These are phyloP conservation scores for Fulvia fulva DNA, from an alignment of 2,329 filamentous ascomycete genomes.

Conservation along the genomic window DNA sequence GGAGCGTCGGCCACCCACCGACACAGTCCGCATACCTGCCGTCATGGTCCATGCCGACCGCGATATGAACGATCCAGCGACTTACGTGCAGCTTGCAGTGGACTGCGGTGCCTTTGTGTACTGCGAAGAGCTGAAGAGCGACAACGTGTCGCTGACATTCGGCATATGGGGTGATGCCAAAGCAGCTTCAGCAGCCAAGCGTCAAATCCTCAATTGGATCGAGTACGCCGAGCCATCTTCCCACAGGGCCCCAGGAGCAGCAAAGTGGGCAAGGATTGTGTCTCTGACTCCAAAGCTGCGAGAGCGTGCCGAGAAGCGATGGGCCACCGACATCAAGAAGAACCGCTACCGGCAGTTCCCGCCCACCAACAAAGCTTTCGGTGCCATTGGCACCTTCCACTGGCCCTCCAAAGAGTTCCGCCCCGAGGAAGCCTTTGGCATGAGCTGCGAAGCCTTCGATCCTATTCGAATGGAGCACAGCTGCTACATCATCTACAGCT, in stretches of 20 bases:
- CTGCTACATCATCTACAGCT: slow-evolving; percentile 41
- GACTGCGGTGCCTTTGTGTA: slow-evolving; percentile 23
- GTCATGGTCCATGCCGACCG: slow-evolving; percentile 13
- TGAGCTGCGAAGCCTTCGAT: slow-evolving; percentile 44
- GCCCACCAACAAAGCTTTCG: slow-evolving; percentile 20
- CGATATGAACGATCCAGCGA: neutral
- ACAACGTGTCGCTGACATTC: slow-evolving; percentile 11
- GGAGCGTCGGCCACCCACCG: slow-evolving; percentile 6
- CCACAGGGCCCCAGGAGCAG: neutral
- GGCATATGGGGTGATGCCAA: slow-evolving; percentile 27
- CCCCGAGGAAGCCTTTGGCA: slow-evolving; percentile 40
- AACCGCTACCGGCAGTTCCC: slow-evolving; percentile 27
- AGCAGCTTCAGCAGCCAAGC: slow-evolving; percentile 16
- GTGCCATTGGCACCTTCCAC: slow-evolving; percentile 37
- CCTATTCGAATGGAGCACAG: slow-evolving; percentile 38
- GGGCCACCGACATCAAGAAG: slow-evolving; percentile 22
- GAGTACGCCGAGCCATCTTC: slow-evolving; percentile 4
- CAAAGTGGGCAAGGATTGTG: slow-evolving; percentile 20
- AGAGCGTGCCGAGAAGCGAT: slow-evolving; percentile 22
- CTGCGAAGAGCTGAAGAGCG: slow-evolving; percentile 8
- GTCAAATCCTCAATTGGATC: slow-evolving; percentile 21
- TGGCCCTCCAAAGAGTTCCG: slow-evolving; percentile 45
- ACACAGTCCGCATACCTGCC: slow-evolving; percentile 20
- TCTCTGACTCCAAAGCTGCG: slow-evolving; percentile 23
- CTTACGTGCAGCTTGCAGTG: slow-evolving; percentile 16